Conservation (phyloP, 2,329 filamentous ascomycete species). For the Calonectria honghensis region DNA sequence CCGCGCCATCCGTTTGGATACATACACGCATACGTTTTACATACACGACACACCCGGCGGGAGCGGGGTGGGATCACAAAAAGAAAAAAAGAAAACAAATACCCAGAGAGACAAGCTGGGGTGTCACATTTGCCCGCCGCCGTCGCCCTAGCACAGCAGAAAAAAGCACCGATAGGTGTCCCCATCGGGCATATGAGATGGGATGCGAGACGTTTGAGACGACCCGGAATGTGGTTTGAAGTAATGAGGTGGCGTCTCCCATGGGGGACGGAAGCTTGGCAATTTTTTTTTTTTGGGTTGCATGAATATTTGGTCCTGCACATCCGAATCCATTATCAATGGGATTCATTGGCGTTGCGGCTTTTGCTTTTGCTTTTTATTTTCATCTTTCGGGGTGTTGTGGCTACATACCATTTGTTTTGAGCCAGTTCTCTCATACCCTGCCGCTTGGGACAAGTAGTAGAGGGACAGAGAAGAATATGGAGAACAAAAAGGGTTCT, state of each 20-base stretch:
- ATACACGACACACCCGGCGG: conserved; percentile 41
- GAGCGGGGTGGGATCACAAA: conserved; percentile 36
- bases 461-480: background rate
- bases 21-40: conserved; percentile 41
- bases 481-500: conserved; percentile 5
- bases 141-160: conserved; percentile 8
- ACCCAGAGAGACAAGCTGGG: conserved; percentile 15
- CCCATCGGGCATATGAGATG: conserved; percentile 29
- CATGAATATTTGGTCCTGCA: conserved; percentile 15
- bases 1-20: conserved; percentile 41
- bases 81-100: conserved; percentile 28
- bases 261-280: background rate
- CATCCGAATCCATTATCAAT: conserved; percentile 31
- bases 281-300: conserved; percentile 14
- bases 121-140: conserved; percentile 5
- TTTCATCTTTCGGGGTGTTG: conserved; percentile 1
- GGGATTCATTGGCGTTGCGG: conserved; percentile 31
- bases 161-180: conserved; percentile 23
- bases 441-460: background rate
- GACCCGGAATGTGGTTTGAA: conserved; percentile 9
- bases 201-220: conserved; percentile 28
- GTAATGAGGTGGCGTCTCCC: conserved; percentile 20
- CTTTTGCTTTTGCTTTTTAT: conserved; percentile 6
- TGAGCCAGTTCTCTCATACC: conserved; percentile 12
- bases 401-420: conserved; percentile 15